Percentiles rank a stretch among this genome's conserved stretches.
phyloP scores from a whole-genome alignment of 768 basidiomycete species.

The Xanthoconium purpureum region DNA sequence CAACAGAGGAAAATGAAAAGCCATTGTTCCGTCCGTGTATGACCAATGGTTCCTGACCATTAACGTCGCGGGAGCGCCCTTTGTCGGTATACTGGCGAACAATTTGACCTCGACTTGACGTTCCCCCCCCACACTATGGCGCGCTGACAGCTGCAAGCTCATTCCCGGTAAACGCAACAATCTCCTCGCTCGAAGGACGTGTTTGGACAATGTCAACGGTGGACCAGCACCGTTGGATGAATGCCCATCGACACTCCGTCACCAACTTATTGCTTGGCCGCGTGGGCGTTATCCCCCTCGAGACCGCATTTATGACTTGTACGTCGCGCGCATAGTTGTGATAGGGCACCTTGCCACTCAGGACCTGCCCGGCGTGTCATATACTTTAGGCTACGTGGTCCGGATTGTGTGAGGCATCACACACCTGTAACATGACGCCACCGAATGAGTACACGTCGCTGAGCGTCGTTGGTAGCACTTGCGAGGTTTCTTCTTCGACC shows the following conservation, averaged over 20 bases:
- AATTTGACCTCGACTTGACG: background rate
- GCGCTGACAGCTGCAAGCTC: background rate
- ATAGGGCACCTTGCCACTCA: constrained; percentile 13
- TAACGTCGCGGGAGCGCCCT: background rate
- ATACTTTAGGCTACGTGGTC: background rate
- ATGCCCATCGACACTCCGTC: constrained; percentile 5
- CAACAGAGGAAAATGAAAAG: too few species aligned
- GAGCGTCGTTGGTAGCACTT: background rate
- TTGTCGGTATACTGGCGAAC: too few species aligned
- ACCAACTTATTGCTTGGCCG: background rate
- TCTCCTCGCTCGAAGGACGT: constrained; percentile 34
- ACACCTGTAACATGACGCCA: background rate
- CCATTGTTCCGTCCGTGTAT: background rate
- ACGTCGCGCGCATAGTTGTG: constrained; percentile 6
- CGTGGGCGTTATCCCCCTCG: background rate
- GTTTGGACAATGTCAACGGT: constrained; percentile 20
- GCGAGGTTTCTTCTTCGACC: background rate
- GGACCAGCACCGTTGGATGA: constrained; percentile 15
- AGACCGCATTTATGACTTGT: constrained; percentile 9
- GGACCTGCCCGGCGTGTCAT: background rate
- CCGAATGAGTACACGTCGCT: constrained; percentile 6
- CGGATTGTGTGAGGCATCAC: background rate
- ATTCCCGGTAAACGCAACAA: constrained; percentile 11
- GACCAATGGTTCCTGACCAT: background rate
- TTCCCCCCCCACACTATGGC: background rate